These are phyloP conservation scores for Zelonia costaricensis DNA, from an alignment of 208 protist species.

Conservation along the genomic window DNA sequence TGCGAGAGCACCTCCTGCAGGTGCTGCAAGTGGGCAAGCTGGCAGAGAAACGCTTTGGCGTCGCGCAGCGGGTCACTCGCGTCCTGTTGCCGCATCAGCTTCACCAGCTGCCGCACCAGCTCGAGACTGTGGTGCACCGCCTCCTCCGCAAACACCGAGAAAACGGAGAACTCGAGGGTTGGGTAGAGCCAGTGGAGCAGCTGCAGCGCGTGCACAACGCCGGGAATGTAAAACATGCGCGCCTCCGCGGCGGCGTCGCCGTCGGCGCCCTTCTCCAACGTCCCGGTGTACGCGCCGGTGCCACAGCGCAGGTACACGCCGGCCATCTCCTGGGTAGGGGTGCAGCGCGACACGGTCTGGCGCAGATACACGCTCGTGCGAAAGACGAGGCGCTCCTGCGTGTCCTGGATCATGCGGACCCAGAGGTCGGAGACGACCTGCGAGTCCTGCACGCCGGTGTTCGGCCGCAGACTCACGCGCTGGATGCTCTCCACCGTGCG, in stretches of 20 bases:
- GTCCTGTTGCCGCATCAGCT: conserved; percentile 48
- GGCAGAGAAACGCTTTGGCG: conserved; percentile 62
- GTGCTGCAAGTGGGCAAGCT: conserved; percentile 75
- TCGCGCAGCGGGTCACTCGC: conserved; percentile 30
- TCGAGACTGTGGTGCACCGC: conserved; percentile 67
- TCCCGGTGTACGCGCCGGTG: conserved; percentile 6
- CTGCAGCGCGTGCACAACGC: conserved; percentile 55
- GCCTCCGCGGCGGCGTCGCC: not conserved
- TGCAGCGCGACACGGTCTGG: conserved; percentile 46
- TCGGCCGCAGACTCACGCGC: conserved; percentile 38
- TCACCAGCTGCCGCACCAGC: conserved; percentile 59
- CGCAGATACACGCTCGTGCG: conserved; percentile 77
- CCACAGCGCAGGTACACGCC: conserved; percentile 43
- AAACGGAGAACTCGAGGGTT: conserved; percentile 82
- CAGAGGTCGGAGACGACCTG: conserved; percentile 47
- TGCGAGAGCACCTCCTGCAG: conserved; percentile 71
- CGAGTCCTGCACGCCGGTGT: conserved; percentile 36
- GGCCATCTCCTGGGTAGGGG: conserved; percentile 40
- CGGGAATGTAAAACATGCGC: conserved; percentile 47
- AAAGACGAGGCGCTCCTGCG: conserved; percentile 86
- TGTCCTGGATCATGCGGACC: conserved; percentile 84
- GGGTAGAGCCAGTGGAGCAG: conserved; percentile 79
- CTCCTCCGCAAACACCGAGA: conserved; percentile 88
- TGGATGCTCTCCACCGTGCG: conserved; percentile 74
- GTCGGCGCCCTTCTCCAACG: not conserved